Conservation (phyloP, 1,139 yeast genomes). For the Magnusiomyces clavatus region DNA sequence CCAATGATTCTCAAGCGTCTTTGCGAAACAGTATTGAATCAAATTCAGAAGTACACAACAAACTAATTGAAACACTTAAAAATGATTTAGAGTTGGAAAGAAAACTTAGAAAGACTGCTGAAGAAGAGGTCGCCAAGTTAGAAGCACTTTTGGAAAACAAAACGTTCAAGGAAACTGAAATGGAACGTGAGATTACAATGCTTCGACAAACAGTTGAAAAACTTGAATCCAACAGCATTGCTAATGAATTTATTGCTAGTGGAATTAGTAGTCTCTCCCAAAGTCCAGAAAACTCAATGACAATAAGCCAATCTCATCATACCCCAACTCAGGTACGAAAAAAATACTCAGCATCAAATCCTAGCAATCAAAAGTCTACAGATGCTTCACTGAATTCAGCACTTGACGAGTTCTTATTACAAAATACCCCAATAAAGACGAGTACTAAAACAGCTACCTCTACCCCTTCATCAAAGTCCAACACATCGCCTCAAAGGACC, state of each 20-base stretch:
- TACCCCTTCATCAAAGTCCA: too few relatives aligned
- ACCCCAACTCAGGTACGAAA: neutral
- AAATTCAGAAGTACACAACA: neutral
- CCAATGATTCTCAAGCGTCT: constrained; percentile 1
- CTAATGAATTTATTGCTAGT: constrained; percentile 1
- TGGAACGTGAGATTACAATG: constrained; percentile 2
- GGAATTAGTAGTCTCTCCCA: neutral
- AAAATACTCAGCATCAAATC: too few relatives aligned
- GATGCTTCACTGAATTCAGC: too few relatives aligned
- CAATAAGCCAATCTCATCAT: neutral
- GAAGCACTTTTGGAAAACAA: constrained; percentile 11
- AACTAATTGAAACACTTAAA: neutral
- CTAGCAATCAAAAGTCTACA: too few relatives aligned
- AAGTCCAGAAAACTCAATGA: too few relatives aligned
- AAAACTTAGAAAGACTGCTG: constrained; percentile 7
- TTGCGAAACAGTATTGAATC: neutral
- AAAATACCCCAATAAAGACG: too few relatives aligned
- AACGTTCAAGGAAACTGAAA: constrained; percentile 12
- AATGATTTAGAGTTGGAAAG: constrained; percentile 5
- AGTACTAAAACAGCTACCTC: too few relatives aligned
- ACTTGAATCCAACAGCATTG: neutral
- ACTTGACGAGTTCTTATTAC: too few relatives aligned
- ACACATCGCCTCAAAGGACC: too few relatives aligned
- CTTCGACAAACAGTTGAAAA: neutral
- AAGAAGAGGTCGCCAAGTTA: constrained; percentile 8